phyloP scores from a whole-genome alignment of 164 flowering plant species.

The Echeveria elegans region DNA sequence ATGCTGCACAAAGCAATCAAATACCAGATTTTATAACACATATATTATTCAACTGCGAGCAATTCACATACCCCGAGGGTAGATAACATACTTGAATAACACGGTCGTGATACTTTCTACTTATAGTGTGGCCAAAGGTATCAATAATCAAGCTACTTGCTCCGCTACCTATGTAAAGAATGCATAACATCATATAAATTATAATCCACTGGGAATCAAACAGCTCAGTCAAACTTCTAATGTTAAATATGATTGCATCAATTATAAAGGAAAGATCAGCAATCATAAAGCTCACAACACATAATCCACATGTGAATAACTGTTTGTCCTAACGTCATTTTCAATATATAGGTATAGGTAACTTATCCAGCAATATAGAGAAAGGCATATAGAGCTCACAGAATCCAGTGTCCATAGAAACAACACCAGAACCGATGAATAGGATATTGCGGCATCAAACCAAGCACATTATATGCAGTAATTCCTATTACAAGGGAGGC shows the following conservation, averaged over 20 bases:
- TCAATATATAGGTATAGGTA: too few relatives aligned
- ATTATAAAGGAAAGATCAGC: too few relatives aligned
- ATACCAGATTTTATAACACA: not conserved
- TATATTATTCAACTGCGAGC: not conserved
- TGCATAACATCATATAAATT: not conserved
- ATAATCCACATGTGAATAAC: too few relatives aligned
- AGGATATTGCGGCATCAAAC: slow-evolving; percentile 42
- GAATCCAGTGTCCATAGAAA: slow-evolving; percentile 67
- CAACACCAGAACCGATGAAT: slow-evolving; percentile 51
- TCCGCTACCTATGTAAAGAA: slow-evolving; percentile 51
- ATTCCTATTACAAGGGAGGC: slow-evolving; percentile 51
- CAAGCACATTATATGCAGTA: slow-evolving; percentile 55
- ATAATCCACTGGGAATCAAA: not conserved
- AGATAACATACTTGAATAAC: slow-evolving; percentile 58
- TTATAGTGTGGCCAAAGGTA: slow-evolving; percentile 68
- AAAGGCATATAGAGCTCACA: slow-evolving; percentile 26
- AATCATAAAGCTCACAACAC: too few relatives aligned
- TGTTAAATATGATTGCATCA: not conserved
- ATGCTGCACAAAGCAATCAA: slow-evolving; percentile 42
- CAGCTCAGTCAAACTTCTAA: not conserved
- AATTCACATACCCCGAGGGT: not conserved
- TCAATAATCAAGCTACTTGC: slow-evolving; percentile 65
- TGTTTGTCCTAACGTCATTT: too few relatives aligned
- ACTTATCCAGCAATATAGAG: not conserved
- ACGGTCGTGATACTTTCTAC: slow-evolving; percentile 66